Percentiles rank a stretch among this genome's conserved stretches.
Conservation (phyloP, 306 rosid species). For the Canavalia gladiata region DNA sequence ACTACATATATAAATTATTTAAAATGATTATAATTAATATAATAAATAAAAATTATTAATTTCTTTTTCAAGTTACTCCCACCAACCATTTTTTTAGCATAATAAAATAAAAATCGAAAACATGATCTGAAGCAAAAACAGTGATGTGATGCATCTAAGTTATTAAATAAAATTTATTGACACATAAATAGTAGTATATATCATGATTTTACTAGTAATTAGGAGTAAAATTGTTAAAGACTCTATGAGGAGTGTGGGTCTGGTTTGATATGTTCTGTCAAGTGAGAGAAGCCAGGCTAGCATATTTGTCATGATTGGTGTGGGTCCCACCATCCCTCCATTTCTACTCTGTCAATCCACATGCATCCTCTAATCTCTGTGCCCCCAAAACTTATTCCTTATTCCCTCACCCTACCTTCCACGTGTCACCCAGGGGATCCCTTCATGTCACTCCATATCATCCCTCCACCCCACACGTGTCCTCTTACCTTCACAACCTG, state of each 20-base stretch:
- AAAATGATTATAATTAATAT: neutral
- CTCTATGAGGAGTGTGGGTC: neutral
- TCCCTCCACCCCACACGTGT: neutral
- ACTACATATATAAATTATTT: neutral
- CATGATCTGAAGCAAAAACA: neutral
- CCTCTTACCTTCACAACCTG: neutral
- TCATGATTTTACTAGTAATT: too few species aligned
- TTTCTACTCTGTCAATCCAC: slow-evolving; percentile 74
- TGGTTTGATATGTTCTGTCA: slow-evolving; percentile 54
- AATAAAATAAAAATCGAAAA: neutral
- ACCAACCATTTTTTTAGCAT: neutral
- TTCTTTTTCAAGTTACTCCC: neutral
- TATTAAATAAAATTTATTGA: neutral
- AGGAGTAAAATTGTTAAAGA: neutral
- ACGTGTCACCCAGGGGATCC: slow-evolving; percentile 19
- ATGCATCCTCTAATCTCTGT: slow-evolving; percentile 52
- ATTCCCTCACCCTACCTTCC: slow-evolving; percentile 30
- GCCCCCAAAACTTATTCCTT: slow-evolving; percentile 47
- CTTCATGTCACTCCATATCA: neutral
- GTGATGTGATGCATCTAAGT: slow-evolving; percentile 5
- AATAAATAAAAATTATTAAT: neutral
- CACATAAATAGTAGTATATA: too few species aligned
- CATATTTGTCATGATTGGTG: slow-evolving; percentile 67
- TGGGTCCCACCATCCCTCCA: slow-evolving; percentile 63
- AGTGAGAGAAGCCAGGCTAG: slow-evolving; percentile 85